Evolutionary conservation across 2,329 filamentous ascomycete species (phyloP).

Genomic region (Rhinocladiella mackenziei): DNA sequence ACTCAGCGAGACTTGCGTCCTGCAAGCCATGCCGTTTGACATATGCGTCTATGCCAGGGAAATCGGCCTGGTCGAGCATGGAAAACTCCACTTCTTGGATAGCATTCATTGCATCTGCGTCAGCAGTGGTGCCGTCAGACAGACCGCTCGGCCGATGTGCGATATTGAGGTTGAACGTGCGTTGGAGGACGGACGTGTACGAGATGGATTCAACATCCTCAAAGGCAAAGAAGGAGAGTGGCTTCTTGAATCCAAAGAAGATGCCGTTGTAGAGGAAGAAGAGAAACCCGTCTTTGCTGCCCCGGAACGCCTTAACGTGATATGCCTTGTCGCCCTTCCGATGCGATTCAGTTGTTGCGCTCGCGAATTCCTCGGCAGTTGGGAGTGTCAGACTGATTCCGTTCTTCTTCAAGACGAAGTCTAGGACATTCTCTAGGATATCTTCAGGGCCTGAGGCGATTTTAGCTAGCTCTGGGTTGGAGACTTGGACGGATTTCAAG

Average conservation of each 20-base stretch:
- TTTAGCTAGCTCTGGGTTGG: constrained; percentile 13
- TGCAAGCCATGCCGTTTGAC: constrained; percentile 59
- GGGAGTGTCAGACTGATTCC: constrained; percentile 52
- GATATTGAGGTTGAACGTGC: constrained; percentile 63
- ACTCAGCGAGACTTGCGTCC: constrained; percentile 60
- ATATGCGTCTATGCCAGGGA: constrained; percentile 58
- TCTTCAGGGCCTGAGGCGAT: constrained; percentile 41
- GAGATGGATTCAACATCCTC: constrained; percentile 56
- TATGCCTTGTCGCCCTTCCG: constrained; percentile 61
- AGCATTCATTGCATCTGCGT: constrained; percentile 33
- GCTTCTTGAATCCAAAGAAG: constrained; percentile 64
- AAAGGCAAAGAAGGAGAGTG: constrained; percentile 60
- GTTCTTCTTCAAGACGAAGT: constrained; percentile 45
- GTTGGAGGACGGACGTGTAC: constrained; percentile 61
- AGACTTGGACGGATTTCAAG: constrained; percentile 39
- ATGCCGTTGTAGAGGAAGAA: constrained; percentile 61
- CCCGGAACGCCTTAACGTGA: constrained; percentile 60
- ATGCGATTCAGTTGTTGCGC: constrained; percentile 57
- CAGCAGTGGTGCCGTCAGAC: constrained; percentile 7
- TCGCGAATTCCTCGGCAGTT: constrained; percentile 55
- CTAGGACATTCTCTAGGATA: constrained; percentile 47
- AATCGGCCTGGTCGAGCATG: constrained; percentile 64
- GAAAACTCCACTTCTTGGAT: constrained; percentile 59
- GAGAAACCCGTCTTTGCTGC: constrained; percentile 64
- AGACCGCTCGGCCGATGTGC: constrained; percentile 32